phyloP scores from a whole-genome alignment of 805 yeast genomes.

The Suhomyces canberraensis region DNA sequence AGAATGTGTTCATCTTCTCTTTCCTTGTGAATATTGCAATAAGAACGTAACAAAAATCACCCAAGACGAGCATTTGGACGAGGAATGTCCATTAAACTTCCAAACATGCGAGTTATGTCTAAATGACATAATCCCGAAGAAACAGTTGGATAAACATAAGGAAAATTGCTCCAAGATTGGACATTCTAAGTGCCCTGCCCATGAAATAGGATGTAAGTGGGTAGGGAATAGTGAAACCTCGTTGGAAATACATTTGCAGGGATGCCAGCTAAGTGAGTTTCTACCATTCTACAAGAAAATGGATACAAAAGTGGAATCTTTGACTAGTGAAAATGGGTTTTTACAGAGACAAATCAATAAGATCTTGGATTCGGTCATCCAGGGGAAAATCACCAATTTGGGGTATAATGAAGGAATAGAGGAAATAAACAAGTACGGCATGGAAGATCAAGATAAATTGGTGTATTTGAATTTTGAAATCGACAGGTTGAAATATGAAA shows the following conservation, averaged over 20 bases:
- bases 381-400: conserved; percentile 48
- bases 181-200: conserved; percentile 46
- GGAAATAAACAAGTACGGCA: conserved; percentile 34
- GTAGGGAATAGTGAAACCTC: conserved; percentile 33
- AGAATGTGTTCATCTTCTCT: conserved; percentile 39
- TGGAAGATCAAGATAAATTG: conserved; percentile 26
- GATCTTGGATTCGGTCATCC: conserved; percentile 45
- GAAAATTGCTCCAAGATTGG: conserved; percentile 39
- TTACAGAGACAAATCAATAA: conserved; percentile 44
- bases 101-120: conserved; percentile 42
- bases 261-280: conserved; percentile 30
- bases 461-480: conserved; percentile 38
- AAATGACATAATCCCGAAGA: conserved; percentile 39
- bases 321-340: conserved; percentile 35
- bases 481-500: conserved; percentile 41
- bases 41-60: conserved; percentile 23
- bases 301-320: conserved; percentile 20
- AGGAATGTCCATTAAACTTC: conserved; percentile 39
- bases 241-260: conserved; percentile 33
- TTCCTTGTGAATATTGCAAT: conserved; percentile 38
- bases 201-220: conserved; percentile 50
- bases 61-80: conserved; percentile 31
- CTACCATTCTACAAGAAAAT: conserved; percentile 25
- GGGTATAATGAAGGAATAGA: conserved; percentile 48
- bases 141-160: conserved; percentile 37